These are phyloP conservation scores for Fusarium solani-melongenae DNA, from an alignment of 2,329 filamentous ascomycete genomes.

Conservation along the genomic window DNA sequence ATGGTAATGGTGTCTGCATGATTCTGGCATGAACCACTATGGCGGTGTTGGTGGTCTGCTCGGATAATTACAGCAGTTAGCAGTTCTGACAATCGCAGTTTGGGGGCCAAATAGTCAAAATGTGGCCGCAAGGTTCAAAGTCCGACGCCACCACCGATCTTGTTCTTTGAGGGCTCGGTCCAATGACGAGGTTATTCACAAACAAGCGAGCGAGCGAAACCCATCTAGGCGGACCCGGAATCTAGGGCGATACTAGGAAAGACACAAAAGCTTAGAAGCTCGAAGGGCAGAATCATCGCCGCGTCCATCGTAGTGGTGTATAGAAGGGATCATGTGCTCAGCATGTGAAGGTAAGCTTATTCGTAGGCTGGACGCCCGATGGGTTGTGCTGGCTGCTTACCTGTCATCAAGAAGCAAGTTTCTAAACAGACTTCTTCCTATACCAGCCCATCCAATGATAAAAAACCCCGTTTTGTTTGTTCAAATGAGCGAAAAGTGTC, in stretches of 20 bases:
- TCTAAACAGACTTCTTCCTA: background rate
- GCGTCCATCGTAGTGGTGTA: background rate
- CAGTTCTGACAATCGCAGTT: background rate
- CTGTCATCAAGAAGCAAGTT: background rate
- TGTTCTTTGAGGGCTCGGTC: background rate
- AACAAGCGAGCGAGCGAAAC: background rate
- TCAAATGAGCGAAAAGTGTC: background rate
- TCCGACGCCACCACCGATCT: background rate
- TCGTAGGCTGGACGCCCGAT: background rate
- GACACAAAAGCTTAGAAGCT: background rate
- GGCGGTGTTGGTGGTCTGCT: background rate
- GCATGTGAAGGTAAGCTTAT: background rate
- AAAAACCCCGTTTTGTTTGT: background rate
- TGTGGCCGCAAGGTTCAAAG: background rate
- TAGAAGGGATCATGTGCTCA: background rate
- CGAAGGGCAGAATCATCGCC: background rate
- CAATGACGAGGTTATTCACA: background rate
- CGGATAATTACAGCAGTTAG: background rate
- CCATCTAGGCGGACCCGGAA: background rate
- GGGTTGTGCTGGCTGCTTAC: background rate
- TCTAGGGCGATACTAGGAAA: background rate
- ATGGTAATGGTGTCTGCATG: background rate
- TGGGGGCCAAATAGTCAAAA: background rate
- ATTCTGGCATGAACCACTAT: background rate
- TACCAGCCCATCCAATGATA: background rate